These are phyloP conservation scores for Sclerotinia subarctica DNA, from an alignment of 2,329 filamentous ascomycete genomes.

Conservation along the genomic window DNA sequence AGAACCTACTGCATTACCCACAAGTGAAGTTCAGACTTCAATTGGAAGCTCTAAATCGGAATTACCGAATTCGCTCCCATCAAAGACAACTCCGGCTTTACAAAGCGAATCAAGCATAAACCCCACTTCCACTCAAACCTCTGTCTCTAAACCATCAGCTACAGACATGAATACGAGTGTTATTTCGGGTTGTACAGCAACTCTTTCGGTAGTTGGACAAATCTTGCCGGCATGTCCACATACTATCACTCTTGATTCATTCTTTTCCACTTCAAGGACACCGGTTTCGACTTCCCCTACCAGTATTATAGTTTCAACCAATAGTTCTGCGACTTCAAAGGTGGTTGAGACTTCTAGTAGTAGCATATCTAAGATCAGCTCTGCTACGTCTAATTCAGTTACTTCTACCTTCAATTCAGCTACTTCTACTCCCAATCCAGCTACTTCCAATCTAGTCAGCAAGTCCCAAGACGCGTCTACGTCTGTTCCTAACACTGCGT, in stretches of 20 bases:
- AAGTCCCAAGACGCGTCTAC: neutral
- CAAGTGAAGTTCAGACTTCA: neutral
- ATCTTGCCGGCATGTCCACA: constrained; percentile 10
- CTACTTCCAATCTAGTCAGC: neutral
- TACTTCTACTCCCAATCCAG: neutral
- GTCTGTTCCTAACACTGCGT: neutral
- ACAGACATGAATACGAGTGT: constrained; percentile 16
- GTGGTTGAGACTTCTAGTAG: neutral
- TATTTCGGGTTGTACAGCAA: constrained; percentile 16
- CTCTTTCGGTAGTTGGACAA: constrained; percentile 12
- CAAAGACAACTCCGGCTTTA: neutral
- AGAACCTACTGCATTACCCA: neutral
- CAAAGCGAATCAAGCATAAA: neutral
- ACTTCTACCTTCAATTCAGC: neutral
- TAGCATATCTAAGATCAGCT: neutral
- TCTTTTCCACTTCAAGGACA: constrained; percentile 4
- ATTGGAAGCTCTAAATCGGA: constrained; percentile 1
- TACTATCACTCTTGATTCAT: constrained; percentile 12
- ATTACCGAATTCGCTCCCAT: neutral
- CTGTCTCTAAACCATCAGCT: neutral
- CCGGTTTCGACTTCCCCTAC: neutral
- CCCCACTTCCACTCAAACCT: neutral
- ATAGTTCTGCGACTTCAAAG: constrained; percentile 4
- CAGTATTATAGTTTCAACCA: neutral
- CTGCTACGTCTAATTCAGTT: neutral